Percentiles rank a stretch among this genome's conserved stretches.
These are phyloP conservation scores for Jimgerdemannia lactiflua DNA, from an alignment of 192 early-diverging fungal genomes.

Conservation along the genomic window DNA sequence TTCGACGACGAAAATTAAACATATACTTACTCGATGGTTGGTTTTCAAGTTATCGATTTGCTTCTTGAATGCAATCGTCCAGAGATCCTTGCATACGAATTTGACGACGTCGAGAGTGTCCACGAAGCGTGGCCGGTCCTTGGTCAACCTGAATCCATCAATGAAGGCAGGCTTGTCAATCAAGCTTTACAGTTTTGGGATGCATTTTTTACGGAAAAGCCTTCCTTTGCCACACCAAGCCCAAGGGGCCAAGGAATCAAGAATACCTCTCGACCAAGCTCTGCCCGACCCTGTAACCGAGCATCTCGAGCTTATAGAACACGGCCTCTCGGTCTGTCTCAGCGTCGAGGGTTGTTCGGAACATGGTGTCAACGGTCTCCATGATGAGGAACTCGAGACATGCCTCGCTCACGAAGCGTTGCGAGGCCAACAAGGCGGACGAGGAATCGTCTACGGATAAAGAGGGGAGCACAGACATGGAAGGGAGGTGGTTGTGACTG, in stretches of 20 bases:
- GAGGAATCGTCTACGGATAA: neutral
- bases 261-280: conserved; percentile 80
- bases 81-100: conserved; percentile 98
- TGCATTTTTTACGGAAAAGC: too few relatives aligned
- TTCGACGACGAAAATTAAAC: neutral
- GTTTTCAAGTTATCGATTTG: conserved; percentile 99
- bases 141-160: conserved; percentile 61
- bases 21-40: conserved; percentile 78
- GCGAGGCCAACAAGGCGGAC: neutral
- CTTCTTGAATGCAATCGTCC: conserved; percentile 93
- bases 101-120: conserved; percentile 98
- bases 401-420: conserved; percentile 53
- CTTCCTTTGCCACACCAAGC: too few relatives aligned
- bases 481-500: neutral
- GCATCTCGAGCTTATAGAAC: conserved; percentile 86
- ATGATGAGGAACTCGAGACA: conserved; percentile 71
- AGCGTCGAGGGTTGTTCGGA: conserved; percentile 44
- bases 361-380: conserved; percentile 74
- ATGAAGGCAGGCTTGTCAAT: neutral
- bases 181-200: neutral
- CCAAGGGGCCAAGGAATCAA: neutral
- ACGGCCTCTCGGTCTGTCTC: conserved; percentile 84
- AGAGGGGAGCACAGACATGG: neutral
- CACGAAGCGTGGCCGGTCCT: conserved; percentile 81
- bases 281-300: conserved; percentile 89